Conservation (phyloP, 1,284 basidiomycete species). For the Austroboletus novae-zelandiae region DNA sequence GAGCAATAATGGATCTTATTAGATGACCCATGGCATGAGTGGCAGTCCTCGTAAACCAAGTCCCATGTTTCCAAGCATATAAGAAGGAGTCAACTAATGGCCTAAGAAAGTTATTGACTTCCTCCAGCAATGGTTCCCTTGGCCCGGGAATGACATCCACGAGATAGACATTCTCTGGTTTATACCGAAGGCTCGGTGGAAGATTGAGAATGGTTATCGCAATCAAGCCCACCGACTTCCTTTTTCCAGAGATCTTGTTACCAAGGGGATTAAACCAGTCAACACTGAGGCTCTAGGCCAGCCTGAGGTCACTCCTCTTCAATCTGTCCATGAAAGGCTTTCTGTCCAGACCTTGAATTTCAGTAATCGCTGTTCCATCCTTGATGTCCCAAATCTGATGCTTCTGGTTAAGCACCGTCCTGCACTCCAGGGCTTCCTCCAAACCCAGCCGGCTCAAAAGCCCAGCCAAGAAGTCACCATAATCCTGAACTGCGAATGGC, state of each 20-base stretch:
- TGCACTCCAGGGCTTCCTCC: too few relatives aligned
- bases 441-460: too few relatives aligned
- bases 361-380: conserved; percentile 25
- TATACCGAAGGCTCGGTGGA: too few relatives aligned
- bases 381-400: conserved; percentile 29
- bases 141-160: too few relatives aligned
- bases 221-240: conserved; percentile 33
- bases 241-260: conserved; percentile 31
- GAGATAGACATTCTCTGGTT: too few relatives aligned
- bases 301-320: conserved; percentile 13
- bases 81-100: conserved; percentile 29
- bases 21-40: too few relatives aligned
- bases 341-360: conserved; percentile 26
- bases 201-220: conserved; percentile 30
- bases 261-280: conserved; percentile 41
- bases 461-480: too few relatives aligned
- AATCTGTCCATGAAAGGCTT: conserved; percentile 20
- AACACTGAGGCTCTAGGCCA: conserved; percentile 30
- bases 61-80: conserved; percentile 14
- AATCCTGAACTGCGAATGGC: too few relatives aligned
- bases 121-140: not conserved
- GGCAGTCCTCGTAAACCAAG: too few relatives aligned
- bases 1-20: too few relatives aligned
- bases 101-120: conserved; percentile 25
- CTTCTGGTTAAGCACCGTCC: too few relatives aligned